Percentiles rank a stretch among this genome's conserved stretches.
phyloP scores from a whole-genome alignment of 306 rosid species.

The Cucurbita pepo region DNA sequence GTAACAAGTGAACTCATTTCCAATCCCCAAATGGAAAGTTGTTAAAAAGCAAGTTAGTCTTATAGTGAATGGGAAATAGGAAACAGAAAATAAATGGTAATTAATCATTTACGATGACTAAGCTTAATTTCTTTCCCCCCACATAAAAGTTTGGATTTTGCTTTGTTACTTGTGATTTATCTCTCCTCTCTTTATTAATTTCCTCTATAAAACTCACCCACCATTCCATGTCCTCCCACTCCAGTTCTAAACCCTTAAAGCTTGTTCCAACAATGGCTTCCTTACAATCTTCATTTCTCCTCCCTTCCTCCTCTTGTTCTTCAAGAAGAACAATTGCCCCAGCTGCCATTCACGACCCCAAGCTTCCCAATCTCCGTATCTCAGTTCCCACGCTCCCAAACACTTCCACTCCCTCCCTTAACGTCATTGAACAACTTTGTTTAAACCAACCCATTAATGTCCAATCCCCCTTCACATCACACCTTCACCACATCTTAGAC shows the following conservation, averaged over 20 bases:
- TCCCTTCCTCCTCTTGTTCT: slow-evolving; percentile 2
- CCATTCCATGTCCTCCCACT: no score
- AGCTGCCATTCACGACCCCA: slow-evolving; percentile 38
- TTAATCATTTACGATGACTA: no score
- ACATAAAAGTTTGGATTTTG: no score
- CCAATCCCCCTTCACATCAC: neutral
- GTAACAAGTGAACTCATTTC: no score
- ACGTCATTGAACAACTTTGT: slow-evolving; percentile 20
- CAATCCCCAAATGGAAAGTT: no score
- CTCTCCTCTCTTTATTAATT: no score
- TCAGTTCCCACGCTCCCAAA: neutral
- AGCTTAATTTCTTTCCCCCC: no score
- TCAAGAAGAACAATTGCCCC: neutral
- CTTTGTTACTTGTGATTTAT: no score
- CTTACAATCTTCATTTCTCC: slow-evolving; percentile 18
- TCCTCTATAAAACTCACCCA: no score
- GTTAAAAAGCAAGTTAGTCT: no score
- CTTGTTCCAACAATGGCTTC: slow-evolving; percentile 28
- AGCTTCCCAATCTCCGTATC: slow-evolving; percentile 15
- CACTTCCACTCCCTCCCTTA: slow-evolving; percentile 10
- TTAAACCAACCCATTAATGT: neutral
- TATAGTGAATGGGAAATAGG: no score
- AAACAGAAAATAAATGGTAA: no score
- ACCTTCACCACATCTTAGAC: slow-evolving; percentile 41
- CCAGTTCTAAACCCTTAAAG: neutral